Evolutionary conservation across 257 asterid genomes (phyloP).

Genomic region (Galeopsis tetrahit): DNA sequence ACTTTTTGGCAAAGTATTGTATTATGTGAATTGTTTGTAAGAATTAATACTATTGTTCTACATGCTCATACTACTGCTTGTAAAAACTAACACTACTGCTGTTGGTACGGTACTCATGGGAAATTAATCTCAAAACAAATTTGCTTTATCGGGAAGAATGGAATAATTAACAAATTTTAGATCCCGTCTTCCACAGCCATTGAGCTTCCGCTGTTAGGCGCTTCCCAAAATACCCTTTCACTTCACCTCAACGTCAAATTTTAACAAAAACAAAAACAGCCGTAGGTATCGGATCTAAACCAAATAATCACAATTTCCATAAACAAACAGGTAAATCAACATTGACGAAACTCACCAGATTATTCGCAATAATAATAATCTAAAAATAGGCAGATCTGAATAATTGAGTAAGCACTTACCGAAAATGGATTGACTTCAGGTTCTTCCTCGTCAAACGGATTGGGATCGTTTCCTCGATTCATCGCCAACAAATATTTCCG

Average conservation of each 20-base stretch:
- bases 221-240: constrained; percentile 17
- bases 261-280: constrained; percentile 21
- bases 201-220: not conserved
- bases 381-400: constrained; percentile 51
- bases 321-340: constrained; percentile 1
- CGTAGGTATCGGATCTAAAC: constrained; percentile 44
- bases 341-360: constrained; percentile 17
- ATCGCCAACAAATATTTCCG: constrained; percentile 41
- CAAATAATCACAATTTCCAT: constrained; percentile 22
- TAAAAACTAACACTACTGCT: too few species aligned
- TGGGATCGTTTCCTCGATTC: constrained; percentile 88
- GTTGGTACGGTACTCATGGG: not conserved
- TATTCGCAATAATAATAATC: constrained; percentile 1
- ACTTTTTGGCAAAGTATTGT: too few species aligned
- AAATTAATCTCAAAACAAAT: constrained; percentile 9
- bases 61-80: too few species aligned
- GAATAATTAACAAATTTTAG: not conserved
- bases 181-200: not conserved
- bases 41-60: too few species aligned
- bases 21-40: too few species aligned
- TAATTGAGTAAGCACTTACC: constrained; percentile 58
- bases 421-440: constrained; percentile 98
- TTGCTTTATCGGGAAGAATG: not conserved
- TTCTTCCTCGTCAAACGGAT: constrained; percentile 93
- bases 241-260: constrained; percentile 27